A percentile compares a stretch with the other conserved stretches of the same genome.
These are phyloP conservation scores for Arthromyces matolae DNA, from an alignment of 768 basidiomycete species.

Conservation along the genomic window DNA sequence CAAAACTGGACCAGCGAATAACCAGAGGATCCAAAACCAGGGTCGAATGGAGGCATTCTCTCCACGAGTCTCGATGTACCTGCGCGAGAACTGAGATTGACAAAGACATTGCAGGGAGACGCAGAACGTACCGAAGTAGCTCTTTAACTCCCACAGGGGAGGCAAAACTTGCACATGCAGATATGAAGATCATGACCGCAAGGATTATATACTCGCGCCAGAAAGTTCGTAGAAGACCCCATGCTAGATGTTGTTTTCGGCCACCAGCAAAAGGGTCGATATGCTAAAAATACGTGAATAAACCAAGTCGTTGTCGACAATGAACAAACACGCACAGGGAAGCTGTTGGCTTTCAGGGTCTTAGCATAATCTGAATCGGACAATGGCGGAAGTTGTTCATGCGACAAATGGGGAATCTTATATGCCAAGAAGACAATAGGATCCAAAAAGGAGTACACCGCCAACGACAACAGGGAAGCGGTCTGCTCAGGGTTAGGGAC, in stretches of 20 bases:
- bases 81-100: constrained; percentile 26
- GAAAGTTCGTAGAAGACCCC: constrained; percentile 39
- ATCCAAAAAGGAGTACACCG: constrained; percentile 54
- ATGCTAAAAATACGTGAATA: constrained; percentile 21
- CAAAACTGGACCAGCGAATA: constrained; percentile 46
- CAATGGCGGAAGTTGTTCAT: constrained; percentile 57
- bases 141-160: constrained; percentile 40
- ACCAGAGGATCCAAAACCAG: constrained; percentile 63
- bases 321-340: constrained; percentile 23
- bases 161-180: constrained; percentile 26
- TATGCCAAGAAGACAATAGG: constrained; percentile 44
- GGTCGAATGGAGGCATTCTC: constrained; percentile 48
- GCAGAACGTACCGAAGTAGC: constrained; percentile 31
- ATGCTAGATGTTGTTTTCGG: constrained; percentile 42
- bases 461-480: constrained; percentile 39
- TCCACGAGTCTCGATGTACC: constrained; percentile 56
- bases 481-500: constrained; percentile 49
- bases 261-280: constrained; percentile 37
- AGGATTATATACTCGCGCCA: constrained; percentile 31
- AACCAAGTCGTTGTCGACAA: neutral
- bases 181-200: constrained; percentile 23
- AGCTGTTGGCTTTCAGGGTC: constrained; percentile 23
- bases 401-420: constrained; percentile 42
- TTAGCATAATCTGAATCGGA: constrained; percentile 53
- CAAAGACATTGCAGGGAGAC: neutral